Evolutionary conservation across 208 protist species (phyloP).

Genomic region (Acanthamoeba triangularis): DNA sequence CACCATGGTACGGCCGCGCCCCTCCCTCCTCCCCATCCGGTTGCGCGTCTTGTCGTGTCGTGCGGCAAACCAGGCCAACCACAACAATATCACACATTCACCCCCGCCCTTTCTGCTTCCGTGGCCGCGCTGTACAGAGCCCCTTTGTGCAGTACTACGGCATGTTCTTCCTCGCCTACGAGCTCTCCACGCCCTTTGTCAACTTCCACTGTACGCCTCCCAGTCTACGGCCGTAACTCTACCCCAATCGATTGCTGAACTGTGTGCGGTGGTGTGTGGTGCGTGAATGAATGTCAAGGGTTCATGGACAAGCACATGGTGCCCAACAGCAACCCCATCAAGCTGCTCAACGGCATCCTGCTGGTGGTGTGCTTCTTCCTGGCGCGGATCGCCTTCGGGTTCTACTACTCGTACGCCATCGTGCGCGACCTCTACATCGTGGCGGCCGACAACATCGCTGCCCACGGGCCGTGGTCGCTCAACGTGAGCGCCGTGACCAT

Average conservation of each 20-base stretch:
- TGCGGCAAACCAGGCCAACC: neutral
- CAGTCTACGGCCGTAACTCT: neutral
- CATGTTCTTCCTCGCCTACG: constrained; percentile 59
- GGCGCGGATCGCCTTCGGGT: constrained; percentile 30
- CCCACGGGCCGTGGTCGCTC: neutral
- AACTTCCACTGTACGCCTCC: constrained; percentile 37
- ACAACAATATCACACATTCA: neutral
- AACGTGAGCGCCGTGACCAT: neutral
- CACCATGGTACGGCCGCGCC: neutral
- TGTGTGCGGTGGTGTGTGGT: neutral
- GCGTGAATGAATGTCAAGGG: neutral
- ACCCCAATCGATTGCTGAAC: neutral
- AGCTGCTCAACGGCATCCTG: constrained; percentile 49
- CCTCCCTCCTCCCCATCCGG: neutral
- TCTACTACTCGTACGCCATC: constrained; percentile 49
- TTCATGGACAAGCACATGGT: constrained; percentile 27
- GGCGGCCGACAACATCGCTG: neutral
- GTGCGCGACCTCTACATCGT: constrained; percentile 37
- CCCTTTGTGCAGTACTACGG: constrained; percentile 24
- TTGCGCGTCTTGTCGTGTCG: neutral
- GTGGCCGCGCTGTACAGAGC: neutral
- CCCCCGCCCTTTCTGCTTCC: neutral
- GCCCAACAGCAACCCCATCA: constrained; percentile 53
- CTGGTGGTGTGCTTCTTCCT: constrained; percentile 46
- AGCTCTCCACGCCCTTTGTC: constrained; percentile 35